Evolutionary conservation across 208 protist species (phyloP), one percentile per base, ranked within the genome.

Genomic region (Leishmania major): DNA sequence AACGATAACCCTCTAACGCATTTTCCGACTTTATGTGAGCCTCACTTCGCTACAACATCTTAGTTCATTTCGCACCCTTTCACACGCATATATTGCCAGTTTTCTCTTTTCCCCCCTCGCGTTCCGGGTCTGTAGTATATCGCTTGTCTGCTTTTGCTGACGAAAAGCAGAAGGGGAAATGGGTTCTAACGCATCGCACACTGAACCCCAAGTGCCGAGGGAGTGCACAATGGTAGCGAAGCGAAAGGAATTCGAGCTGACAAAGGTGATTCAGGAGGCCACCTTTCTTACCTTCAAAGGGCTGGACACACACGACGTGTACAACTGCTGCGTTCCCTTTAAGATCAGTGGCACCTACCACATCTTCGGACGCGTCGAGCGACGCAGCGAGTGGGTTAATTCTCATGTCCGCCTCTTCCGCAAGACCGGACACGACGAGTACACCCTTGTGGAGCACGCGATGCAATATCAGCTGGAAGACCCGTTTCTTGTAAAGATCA

Each of bases 241-340:
- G 53, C 81, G 87, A 51, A 82, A 84, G 51, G 70, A 88, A 76
- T 92, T 92, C 71, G 87, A 92, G 76, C 80, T 77, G 75, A 77
- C 79, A 5, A 92, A 92, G 84, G 74, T 84, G n/a, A 45, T 92
- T 43, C 69, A 75, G 45, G 89, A 90, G 74, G 62, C 75, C 6
- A 76, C 74, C 25, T 88, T 82, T 62, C 43, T 92, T 57, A 89
- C 66, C 25, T 92, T 92, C 72, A 90, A 92, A 55, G 89, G 89
- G 37, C 17, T 92, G 19, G 87, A 89, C 31, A 88, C 84, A 4
- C 87, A 90, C 57, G 89, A 92, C 59, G 89, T 93, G 0, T 93
- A 93, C 81, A 93, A 93, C 84, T 91, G 89, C 86, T 91, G 85
- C 59, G 83, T 88, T 40, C 87, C 87, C 0, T 93, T 93, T 75